These are phyloP conservation scores for Mycena galopus DNA, from an alignment of 768 basidiomycete genomes.

Conservation along the genomic window DNA sequence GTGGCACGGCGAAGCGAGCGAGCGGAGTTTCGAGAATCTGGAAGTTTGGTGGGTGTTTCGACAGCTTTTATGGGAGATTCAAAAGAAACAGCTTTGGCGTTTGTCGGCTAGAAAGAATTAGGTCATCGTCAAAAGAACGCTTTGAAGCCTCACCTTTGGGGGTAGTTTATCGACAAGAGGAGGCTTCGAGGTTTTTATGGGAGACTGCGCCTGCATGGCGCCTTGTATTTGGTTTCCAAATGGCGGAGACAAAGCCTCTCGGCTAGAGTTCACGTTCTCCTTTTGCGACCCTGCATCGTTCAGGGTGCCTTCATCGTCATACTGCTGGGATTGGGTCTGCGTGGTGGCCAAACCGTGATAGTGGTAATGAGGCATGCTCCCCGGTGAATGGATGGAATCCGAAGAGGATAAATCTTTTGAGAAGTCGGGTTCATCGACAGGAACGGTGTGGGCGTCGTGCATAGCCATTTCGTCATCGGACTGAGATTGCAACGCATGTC, in stretches of 20 bases:
- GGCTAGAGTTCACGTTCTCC: slow-evolving; percentile 55
- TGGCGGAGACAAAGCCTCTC: slow-evolving; percentile 12
- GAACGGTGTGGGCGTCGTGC: slow-evolving; percentile 23
- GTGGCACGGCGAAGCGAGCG: slow-evolving; percentile 34
- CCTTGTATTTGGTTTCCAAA: slow-evolving; percentile 39
- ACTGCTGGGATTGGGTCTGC: slow-evolving; percentile 64
- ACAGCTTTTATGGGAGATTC: slow-evolving; percentile 43
- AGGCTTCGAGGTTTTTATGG: slow-evolving; percentile 41
- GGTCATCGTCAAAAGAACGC: slow-evolving; percentile 27
- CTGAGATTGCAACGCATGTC: slow-evolving; percentile 55
- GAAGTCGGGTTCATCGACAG: slow-evolving; percentile 39
- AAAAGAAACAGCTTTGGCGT: slow-evolving; percentile 50
- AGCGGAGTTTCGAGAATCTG: slow-evolving; percentile 35
- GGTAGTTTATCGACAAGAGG: slow-evolving; percentile 43
- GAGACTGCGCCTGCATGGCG: slow-evolving; percentile 41
- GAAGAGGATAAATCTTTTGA: slow-evolving; percentile 53
- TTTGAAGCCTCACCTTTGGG: slow-evolving; percentile 47
- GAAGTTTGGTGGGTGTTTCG: slow-evolving; percentile 23
- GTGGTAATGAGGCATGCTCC: slow-evolving; percentile 62
- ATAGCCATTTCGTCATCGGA: slow-evolving; percentile 30
- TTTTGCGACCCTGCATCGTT: slow-evolving; percentile 63
- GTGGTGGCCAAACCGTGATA: slow-evolving; percentile 69
- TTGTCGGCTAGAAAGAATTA: slow-evolving; percentile 40
- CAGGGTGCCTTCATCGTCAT: slow-evolving; percentile 48
- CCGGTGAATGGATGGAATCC: slow-evolving; percentile 51